A percentile compares a stretch with the other conserved stretches of the same genome.
Conservation (phyloP, 2,329 filamentous ascomycete species). For the Pestalotiopsis sp. region DNA sequence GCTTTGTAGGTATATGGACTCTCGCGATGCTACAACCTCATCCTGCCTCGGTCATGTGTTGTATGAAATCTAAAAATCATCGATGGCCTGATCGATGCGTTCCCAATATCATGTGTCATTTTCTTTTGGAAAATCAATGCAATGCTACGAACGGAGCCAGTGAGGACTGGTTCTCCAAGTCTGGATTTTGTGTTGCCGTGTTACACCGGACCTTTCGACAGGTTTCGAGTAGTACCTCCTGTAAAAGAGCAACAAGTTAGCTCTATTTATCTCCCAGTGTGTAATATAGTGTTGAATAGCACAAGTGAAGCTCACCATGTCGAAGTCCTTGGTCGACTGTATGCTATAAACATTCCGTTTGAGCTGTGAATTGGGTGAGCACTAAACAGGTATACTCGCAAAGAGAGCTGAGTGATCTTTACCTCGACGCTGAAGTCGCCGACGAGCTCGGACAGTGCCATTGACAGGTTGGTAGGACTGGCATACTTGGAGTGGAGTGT, state of each 20-base stretch:
- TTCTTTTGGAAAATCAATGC: not conserved
- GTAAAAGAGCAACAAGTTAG: no score
- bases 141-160: not conserved
- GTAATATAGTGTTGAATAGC: no score
- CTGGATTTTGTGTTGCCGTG: not conserved
- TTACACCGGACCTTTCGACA: not conserved
- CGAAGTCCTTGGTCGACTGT: not conserved
- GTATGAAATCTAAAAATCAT: no score
- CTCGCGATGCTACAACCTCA: no score
- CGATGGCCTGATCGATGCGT: no score
- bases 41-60: no score
- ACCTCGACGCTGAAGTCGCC: not conserved
- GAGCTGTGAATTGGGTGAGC: not conserved
- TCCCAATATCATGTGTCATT: not conserved
- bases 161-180: not conserved
- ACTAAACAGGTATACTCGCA: not conserved
- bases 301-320: not conserved
- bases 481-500: not conserved
- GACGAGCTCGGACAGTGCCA: not conserved
- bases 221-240: not conserved
- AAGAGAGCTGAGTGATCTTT: not conserved
- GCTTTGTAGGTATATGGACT: no score
- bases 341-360: not conserved
- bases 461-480: not conserved
- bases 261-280: no score